phyloP scores from a whole-genome alignment of 1,284 basidiomycete species.

The Ceratobasidium sp. region DNA sequence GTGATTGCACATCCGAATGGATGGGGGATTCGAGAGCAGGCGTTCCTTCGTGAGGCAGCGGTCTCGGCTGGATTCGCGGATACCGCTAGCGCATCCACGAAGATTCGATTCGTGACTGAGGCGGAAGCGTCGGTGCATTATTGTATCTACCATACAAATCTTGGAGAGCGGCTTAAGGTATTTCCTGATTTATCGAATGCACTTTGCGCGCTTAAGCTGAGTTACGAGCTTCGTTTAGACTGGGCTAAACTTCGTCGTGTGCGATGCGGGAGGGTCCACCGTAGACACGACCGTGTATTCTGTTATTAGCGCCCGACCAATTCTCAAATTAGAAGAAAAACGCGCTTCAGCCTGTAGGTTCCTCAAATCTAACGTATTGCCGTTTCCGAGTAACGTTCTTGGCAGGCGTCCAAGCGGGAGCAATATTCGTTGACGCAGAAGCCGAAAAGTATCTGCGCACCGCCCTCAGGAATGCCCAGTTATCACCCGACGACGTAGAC shows the following conservation, averaged over 20 bases:
- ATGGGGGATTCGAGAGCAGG: slow-evolving; percentile 46
- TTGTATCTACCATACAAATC: slow-evolving; percentile 45
- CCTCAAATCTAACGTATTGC: neutral
- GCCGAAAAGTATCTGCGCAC: slow-evolving; percentile 12
- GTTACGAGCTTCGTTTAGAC: neutral
- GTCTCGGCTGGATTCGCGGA: slow-evolving; percentile 30
- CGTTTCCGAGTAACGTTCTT: neutral
- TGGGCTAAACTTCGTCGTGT: slow-evolving; percentile 46
- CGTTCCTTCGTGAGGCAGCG: slow-evolving; percentile 42
- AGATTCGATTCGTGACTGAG: slow-evolving; percentile 47
- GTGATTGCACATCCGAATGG: slow-evolving; percentile 48
- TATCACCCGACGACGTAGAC: neutral
- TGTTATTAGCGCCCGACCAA: slow-evolving; percentile 16
- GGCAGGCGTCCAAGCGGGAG: slow-evolving; percentile 39
- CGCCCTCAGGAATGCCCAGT: neutral
- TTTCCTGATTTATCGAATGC: neutral
- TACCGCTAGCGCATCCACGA: slow-evolving; percentile 1
- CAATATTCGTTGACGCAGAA: slow-evolving; percentile 38
- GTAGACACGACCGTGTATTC: slow-evolving; percentile 49
- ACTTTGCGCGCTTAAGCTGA: neutral
- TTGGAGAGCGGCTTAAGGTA: slow-evolving; percentile 32
- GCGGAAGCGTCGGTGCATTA: slow-evolving; percentile 50
- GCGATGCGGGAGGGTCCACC: slow-evolving; percentile 50
- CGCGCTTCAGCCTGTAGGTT: slow-evolving; percentile 41
- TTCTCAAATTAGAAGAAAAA: slow-evolving; percentile 39